Evolutionary conservation across 108 stramenopile species (phyloP), one percentile per base, ranked within the genome.

Genomic region (Nannochloropsis oceanica): DNA sequence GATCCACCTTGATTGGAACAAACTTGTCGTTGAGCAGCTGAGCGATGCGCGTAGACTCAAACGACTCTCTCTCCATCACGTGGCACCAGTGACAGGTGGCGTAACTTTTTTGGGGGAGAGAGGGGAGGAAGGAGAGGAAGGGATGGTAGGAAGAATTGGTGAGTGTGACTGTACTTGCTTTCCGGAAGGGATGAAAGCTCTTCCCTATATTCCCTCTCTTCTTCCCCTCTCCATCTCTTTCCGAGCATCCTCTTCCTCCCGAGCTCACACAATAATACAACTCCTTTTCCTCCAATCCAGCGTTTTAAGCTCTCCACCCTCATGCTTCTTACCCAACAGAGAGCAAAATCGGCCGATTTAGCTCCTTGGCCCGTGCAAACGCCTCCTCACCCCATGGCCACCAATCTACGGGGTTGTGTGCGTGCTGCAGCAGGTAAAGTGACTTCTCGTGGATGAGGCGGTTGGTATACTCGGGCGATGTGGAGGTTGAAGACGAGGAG

Each of bases 1-100:
- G 83, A 25, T 87, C 86, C 80, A 87, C 86, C 86, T 87, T 26
- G 14, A 88, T 81, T 26, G 84, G 43, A 25, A 88, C 79, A 81
- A 88, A 88, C 0, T 88, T 44, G n/a, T 82, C 50, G 59, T 88
- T 88, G 81, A 88, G 87, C 25, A 88, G 44, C 11, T 50, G 44
- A 24, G 87, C 87, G 24, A 88, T 84, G 8, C 79, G 44, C 43
- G 50, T 12, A 42, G 84, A 84, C 73, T 88, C 87, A 80, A 88
- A 88, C 80, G 84, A 84, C 84, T 88, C 87, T 25, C 84, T 44
- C 42, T 88, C 87, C 87, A 88, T 88, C 81, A 88, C 87, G 81
- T 88, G 87, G 84, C 87, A 88, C 87, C 87, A 88, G 81, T 88
- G 87, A 44, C 87, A 88, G 27, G 87, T 88, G 18, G 80, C 79